Evolutionary conservation across 2,329 filamentous ascomycete genomes (phyloP), one percentile per base, ranked within the genome.

Genomic region (Nemania sp.): DNA sequence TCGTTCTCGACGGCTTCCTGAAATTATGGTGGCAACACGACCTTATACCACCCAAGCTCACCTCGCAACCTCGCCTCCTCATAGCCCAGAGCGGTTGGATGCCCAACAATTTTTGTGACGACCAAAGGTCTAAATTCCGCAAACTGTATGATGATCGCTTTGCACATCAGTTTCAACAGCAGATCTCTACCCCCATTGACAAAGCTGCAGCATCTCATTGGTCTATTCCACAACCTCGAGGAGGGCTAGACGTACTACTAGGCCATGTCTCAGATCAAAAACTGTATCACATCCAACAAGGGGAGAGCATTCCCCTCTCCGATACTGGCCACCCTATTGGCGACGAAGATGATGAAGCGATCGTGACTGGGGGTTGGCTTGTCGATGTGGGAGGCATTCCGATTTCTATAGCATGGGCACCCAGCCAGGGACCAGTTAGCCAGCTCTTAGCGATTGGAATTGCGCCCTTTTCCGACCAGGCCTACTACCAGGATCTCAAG

Each of bases 371-470:
- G 72, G 86, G 85, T 3, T 88, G 85, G 85, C 78, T 88, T 70
- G 73, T 89, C 15, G 84, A 89, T 66, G 80, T 83, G 0, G 86
- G 85, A 11, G 87, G 87, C 57, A 80, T 88, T 15, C 82, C 87
- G 4, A 76, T 85, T 4, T 79, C 82, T 27, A 83, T 89, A 76
- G 83, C 82, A 54, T 89, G 87, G 87, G 84, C 83, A 0, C 83
- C 84, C 1, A 71, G 77, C 1, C 73, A 75, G 2, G 77, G 76
- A 10, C 74, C 78, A 20, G 73, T 77, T 6, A 75, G 80, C 3
- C 86, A 88, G 73, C 74, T 87, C 27, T 81, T 89, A 8, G 86
- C 86, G 1, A 73, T 89, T 32, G 83, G 85, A 0, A 79, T 86
- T 3, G 78, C 84, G 6, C 86, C 87, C 0, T 82, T 84, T 64